These are phyloP conservation scores for Solanum bukasovii DNA, from an alignment of 257 asterid genomes.

Conservation along the genomic window DNA sequence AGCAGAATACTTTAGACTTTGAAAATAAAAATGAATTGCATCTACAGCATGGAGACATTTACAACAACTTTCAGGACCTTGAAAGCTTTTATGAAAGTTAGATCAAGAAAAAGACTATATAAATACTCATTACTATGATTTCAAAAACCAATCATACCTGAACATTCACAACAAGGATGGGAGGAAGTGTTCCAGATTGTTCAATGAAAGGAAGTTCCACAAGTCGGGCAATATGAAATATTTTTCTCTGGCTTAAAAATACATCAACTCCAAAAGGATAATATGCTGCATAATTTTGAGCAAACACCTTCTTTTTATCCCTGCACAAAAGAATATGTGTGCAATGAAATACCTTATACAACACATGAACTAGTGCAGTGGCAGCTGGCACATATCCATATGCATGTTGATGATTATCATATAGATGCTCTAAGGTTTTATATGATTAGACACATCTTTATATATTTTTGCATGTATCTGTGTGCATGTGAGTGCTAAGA, in stretches of 20 bases:
- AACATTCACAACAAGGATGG: slow-evolving; percentile 84
- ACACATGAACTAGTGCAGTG: not conserved
- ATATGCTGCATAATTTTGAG: slow-evolving; percentile 74
- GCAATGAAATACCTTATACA: not conserved
- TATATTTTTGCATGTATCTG: too few species aligned
- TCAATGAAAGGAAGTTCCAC: slow-evolving; percentile 61
- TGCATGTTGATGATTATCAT: not conserved
- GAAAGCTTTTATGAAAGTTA: not conserved
- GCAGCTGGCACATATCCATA: not conserved
- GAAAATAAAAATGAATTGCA: not conserved
- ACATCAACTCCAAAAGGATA: slow-evolving; percentile 92
- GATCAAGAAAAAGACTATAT: not conserved
- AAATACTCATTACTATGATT: not conserved
- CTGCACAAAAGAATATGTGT: slow-evolving; percentile 23
- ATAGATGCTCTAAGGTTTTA: not conserved
- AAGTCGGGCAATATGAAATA: slow-evolving; percentile 72
- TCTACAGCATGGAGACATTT: not conserved
- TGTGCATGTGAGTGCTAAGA: too few species aligned
- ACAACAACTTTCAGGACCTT: not conserved
- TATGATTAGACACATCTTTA: too few species aligned
- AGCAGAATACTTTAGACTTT: not conserved
- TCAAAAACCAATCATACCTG: slow-evolving; percentile 40
- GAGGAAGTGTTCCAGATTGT: slow-evolving; percentile 67
- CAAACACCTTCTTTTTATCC: slow-evolving; percentile 83
- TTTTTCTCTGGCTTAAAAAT: slow-evolving; percentile 66